phyloP scores from a whole-genome alignment of 352 stramenopile species.

The Phytophthora pseudosyringae region DNA sequence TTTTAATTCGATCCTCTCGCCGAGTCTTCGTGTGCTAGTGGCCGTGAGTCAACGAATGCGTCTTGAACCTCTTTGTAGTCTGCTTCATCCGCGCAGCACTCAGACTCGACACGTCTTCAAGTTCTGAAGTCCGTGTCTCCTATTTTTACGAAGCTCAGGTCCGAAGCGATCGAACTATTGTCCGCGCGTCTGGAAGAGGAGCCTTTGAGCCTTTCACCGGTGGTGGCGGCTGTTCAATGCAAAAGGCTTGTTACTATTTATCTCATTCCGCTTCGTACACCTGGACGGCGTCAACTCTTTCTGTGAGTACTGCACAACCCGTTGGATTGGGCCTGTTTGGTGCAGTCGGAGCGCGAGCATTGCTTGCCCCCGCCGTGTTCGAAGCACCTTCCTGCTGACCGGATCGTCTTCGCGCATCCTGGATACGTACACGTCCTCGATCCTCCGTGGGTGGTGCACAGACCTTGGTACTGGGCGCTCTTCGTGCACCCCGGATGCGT shows the following conservation, averaged over 20 bases:
- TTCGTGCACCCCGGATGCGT: conserved; percentile 20
- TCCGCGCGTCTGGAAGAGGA: too few relatives aligned
- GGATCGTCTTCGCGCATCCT: conserved; percentile 18
- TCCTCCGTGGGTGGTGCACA: conserved; percentile 27
- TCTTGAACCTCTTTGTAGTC: too few relatives aligned
- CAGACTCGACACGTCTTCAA: too few relatives aligned
- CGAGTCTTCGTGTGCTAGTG: too few relatives aligned
- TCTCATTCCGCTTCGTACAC: neutral
- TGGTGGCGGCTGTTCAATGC: too few relatives aligned
- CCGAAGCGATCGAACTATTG: too few relatives aligned
- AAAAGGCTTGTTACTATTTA: neutral
- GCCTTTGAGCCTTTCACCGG: too few relatives aligned
- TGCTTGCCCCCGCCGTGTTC: conserved; percentile 28
- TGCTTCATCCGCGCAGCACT: too few relatives aligned
- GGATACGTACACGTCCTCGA: conserved; percentile 13
- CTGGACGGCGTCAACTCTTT: neutral
- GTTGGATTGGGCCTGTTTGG: conserved; percentile 14
- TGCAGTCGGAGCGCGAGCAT: conserved; percentile 12
- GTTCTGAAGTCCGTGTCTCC: too few relatives aligned
- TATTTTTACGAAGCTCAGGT: too few relatives aligned
- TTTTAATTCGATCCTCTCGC: neutral
- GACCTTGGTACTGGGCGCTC: conserved; percentile 23
- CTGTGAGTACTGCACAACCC: conserved; percentile 13
- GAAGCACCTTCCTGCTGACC: conserved; percentile 25
- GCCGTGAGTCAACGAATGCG: too few relatives aligned